These are phyloP conservation scores for Helianthus tuberosus DNA, from an alignment of 129 eudicot genomes.

Conservation along the genomic window DNA sequence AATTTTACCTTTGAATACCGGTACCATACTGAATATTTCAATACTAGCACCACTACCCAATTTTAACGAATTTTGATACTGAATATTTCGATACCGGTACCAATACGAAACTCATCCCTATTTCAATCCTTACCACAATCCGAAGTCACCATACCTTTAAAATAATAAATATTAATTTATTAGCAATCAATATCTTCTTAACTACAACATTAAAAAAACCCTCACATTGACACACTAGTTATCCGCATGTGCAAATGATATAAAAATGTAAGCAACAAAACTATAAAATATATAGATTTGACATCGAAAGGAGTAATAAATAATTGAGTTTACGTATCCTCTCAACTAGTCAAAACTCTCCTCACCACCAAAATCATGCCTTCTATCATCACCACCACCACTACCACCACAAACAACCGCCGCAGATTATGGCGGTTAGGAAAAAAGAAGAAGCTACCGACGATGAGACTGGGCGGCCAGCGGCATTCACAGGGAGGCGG, in stretches of 20 bases:
- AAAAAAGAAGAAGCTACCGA: conserved; percentile 45
- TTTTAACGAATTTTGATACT: no score
- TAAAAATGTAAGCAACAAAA: conserved; percentile 1
- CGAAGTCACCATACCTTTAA: no score
- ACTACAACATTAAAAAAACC: not conserved
- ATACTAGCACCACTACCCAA: no score
- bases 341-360: not conserved
- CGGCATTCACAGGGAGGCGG: conserved; percentile 19
- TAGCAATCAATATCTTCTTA: no score
- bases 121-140: no score
- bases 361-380: conserved; percentile 25
- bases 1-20: no score
- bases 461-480: conserved; percentile 63
- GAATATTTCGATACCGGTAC: no score
- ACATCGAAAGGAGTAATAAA: not conserved
- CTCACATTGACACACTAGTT: not conserved
- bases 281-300: not conserved
- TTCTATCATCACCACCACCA: not conserved
- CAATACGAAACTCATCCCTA: no score
- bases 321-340: not conserved
- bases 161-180: no score
- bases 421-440: conserved; percentile 34
- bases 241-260: conserved; percentile 6
- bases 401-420: conserved; percentile 20
- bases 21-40: no score